Conservation (phyloP, 2,329 filamentous ascomycete genomes). For the Venturiaceae sp. region DNA sequence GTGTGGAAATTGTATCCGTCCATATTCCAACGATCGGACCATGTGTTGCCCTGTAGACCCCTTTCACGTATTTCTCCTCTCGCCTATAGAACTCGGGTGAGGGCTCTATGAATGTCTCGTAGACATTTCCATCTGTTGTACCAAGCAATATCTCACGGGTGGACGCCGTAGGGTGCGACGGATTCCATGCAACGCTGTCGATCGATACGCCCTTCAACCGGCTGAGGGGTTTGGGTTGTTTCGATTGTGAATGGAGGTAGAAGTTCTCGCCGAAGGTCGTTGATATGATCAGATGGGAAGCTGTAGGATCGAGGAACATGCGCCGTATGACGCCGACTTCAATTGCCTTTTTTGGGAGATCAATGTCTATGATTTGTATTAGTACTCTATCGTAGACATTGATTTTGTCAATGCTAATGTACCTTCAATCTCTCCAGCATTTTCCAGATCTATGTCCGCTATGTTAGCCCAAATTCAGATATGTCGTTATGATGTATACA, state of each 20-base stretch:
- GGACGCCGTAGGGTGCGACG: constrained; percentile 81
- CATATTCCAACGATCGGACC: constrained; percentile 78
- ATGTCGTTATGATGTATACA: background rate
- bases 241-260: constrained; percentile 92
- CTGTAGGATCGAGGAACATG: constrained; percentile 96
- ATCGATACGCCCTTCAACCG: constrained; percentile 79
- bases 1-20: constrained; percentile 63
- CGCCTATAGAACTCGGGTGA: constrained; percentile 90
- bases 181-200: constrained; percentile 90
- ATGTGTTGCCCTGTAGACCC: constrained; percentile 72
- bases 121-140: constrained; percentile 86
- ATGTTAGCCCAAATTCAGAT: constrained; percentile 68
- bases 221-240: constrained; percentile 72
- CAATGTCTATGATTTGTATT: constrained; percentile 59
- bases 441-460: constrained; percentile 30
- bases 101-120: constrained; percentile 91
- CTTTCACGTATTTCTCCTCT: constrained; percentile 86
- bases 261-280: constrained; percentile 93
- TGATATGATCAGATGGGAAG: constrained; percentile 85
- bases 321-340: constrained; percentile 88
- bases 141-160: constrained; percentile 91
- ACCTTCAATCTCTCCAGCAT: constrained; percentile 34
- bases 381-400: background rate
- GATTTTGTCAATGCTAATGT: constrained; percentile 13
- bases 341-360: constrained; percentile 84